phyloP scores from a whole-genome alignment of 169 alveolate genomes.

The Plasmodium vivax region DNA sequence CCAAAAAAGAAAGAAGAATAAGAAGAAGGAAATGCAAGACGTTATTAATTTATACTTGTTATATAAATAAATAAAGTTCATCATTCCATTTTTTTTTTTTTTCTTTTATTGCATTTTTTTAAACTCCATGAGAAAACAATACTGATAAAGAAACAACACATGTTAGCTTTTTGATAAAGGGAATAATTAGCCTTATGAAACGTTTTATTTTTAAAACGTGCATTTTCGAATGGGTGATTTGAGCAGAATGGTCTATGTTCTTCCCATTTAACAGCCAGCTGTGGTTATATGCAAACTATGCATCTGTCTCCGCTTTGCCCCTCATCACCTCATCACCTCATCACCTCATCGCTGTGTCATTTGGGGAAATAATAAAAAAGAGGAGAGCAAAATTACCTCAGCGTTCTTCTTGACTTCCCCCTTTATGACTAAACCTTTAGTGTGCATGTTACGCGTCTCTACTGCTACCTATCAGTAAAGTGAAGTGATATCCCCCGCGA shows the following conservation, averaged over 20 bases:
- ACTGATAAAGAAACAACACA: neutral
- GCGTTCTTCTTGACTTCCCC: neutral
- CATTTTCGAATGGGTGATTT: neutral
- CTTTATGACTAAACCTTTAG: neutral
- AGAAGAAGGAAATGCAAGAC: neutral
- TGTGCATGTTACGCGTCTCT: neutral
- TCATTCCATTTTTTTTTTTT: neutral
- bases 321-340: neutral
- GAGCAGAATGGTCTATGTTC: neutral
- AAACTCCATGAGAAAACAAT: neutral
- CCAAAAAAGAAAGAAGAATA: neutral
- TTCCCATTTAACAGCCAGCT: neutral
- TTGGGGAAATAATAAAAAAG: neutral
- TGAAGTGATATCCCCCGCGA: neutral
- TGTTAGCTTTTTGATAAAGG: neutral
- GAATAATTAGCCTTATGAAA: neutral
- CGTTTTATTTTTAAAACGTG: neutral
- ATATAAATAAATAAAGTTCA: neutral
- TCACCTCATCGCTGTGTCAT: neutral
- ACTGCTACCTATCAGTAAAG: neutral
- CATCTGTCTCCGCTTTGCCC: neutral
- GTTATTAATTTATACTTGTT: neutral
- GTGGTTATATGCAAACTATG: neutral
- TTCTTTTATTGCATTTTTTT: neutral
- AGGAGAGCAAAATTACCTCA: neutral